Base-by-base conservation (phyloP, 73 alveolate species). In the Stentor coeruleus region DNA sequence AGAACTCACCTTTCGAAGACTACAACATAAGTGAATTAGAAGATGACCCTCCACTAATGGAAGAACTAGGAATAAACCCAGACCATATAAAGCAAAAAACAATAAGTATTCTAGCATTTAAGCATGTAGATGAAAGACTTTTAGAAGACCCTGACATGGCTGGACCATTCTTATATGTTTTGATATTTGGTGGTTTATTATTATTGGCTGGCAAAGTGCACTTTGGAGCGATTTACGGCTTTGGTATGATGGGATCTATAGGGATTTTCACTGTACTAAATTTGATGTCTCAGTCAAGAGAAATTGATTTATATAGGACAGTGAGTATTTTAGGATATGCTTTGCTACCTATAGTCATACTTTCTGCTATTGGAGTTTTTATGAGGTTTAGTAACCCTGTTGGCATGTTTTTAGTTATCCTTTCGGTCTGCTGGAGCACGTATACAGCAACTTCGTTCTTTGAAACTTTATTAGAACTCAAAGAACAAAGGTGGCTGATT, bases 211-310 rank as follows among this genome's bases (percentile, higher is more conserved):
- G 96, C 35, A 95, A 95, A 89, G 94, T 91, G 40, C 90, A 91
- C 80, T 95, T 95, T 85, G 99, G 99, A 74, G 92, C 90, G 86
- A 88, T 95, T 59, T 95, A 95, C 86, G 98, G 99, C 3, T 92
- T 92, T 58, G 93, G 96, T 20, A 41, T 91, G 58, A 84, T 92
- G 73, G 99, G 99, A 33, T 92, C 97, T 74, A 49, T 95, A 30
- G 92, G 92, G 66, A 59, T 95, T 38, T 95, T 83, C 84, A 76
- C 84, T 36, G 74, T 95, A 28, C 77, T 95, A 35, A 95, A 93
- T 82, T 80, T 93, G 39, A 89, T 95, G 94, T 77, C 93, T 38
- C 77, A 89, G 55, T 60, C 89, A 59, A 87, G 92, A 58, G 87
- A 92, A 82, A 87, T 95, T 3, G 91, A 92, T 58, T 86, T 95